These are phyloP conservation scores for Phytophthora pluvialis DNA, from an alignment of 352 stramenopile genomes.

Conservation along the genomic window DNA sequence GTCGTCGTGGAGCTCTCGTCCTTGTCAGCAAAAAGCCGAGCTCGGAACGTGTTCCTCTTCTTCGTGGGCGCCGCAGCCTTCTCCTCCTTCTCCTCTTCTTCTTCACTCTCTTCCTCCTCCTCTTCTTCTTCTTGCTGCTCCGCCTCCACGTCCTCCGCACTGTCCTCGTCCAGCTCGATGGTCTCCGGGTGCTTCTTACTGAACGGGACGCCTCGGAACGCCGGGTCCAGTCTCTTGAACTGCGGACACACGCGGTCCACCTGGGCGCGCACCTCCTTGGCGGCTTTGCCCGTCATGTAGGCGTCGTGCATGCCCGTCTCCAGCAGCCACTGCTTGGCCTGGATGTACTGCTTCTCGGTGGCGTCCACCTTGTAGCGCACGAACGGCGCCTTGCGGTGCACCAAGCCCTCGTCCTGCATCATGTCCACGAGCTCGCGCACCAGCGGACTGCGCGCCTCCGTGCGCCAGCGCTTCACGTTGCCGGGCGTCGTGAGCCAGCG, in stretches of 20 bases:
- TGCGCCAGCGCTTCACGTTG: conserved; percentile 48
- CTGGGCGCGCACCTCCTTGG: conserved; percentile 38
- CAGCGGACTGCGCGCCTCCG: conserved; percentile 17
- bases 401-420: conserved; percentile 29
- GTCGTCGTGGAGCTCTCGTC: background rate
- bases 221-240: conserved; percentile 39
- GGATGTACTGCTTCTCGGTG: conserved; percentile 51
- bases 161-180: conserved; percentile 32
- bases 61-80: conserved; percentile 7
- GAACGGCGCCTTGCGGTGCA: conserved; percentile 32
- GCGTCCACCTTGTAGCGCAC: conserved; percentile 43
- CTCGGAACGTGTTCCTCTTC: conserved; percentile 18
- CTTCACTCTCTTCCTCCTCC: conserved; percentile 10
- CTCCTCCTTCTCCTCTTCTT: conserved; percentile 7
- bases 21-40: conserved; percentile 13
- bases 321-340: conserved; percentile 43
- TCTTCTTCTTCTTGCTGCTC: conserved; percentile 7
- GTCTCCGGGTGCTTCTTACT: conserved; percentile 25
- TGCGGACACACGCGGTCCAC: conserved; percentile 36
- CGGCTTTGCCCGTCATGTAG: conserved; percentile 27
- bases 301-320: conserved; percentile 47
- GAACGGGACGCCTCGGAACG: conserved; percentile 33
- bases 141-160: conserved; percentile 14
- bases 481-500: conserved; percentile 39
- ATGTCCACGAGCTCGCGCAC: conserved; percentile 36